Evolutionary conservation across 139 green algal species (phyloP).

Genomic region (Mesotaenium endlicherianum): DNA sequence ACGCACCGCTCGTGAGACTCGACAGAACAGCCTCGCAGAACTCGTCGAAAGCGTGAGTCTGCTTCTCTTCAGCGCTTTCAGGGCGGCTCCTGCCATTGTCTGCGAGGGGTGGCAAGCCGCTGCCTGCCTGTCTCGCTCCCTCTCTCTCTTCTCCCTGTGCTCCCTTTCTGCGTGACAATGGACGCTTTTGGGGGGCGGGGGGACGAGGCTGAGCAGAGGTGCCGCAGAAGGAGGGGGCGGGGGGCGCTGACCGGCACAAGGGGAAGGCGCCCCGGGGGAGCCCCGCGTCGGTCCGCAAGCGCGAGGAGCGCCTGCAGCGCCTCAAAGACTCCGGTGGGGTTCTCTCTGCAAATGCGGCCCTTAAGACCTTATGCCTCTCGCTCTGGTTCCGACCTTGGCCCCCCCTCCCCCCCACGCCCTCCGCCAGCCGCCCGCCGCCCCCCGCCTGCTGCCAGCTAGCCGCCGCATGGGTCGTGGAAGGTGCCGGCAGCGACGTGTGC

Average conservation of each 20-base stretch:
- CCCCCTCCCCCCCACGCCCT: neutral
- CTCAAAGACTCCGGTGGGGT: slow-evolving; percentile 49
- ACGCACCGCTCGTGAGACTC: no score
- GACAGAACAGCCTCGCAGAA: no score
- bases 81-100: no score
- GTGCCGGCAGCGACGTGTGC: no score
- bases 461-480: no score
- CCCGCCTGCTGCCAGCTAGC: neutral
- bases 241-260: neutral
- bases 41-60: no score
- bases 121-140: neutral
- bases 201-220: neutral
- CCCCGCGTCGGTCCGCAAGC: slow-evolving; percentile 10
- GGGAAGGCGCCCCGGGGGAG: neutral
- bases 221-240: neutral
- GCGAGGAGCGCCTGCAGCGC: slow-evolving; percentile 39
- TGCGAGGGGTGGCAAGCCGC: no score
- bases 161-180: no score
- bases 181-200: no score
- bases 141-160: neutral
- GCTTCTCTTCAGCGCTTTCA: no score
- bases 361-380: neutral
- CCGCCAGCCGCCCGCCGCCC: neutral
- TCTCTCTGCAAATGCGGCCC: neutral
- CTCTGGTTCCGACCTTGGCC: neutral